Evolutionary conservation across 2,329 filamentous ascomycete genomes (phyloP), one percentile per base, ranked within the genome.

Genomic region (Trichoderma hamatum): DNA sequence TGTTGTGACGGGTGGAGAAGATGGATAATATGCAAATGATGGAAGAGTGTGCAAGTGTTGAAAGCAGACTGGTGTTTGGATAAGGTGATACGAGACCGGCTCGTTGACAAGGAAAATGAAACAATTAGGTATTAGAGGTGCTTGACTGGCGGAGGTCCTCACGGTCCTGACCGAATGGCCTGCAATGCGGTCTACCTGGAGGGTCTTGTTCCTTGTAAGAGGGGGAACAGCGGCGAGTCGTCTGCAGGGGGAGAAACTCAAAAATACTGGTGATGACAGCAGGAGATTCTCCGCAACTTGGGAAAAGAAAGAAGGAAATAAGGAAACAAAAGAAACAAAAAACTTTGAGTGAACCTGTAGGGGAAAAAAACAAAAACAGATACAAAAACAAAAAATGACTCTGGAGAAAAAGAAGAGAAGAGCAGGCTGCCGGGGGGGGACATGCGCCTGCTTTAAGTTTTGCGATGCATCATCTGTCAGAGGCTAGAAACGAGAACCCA

Each of bases 371-470:
- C 61, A 70, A 70, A 49, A 68, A 46, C 26, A 49, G 39, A 67
- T 16, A 62, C 28, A 64, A 28, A 52, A 34, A 64, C 13, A 64
- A 55, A 64, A 56, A 46, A 34, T 30, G 51, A 52, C 34, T 67
- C 72, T 70, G 73, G 68, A 69, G 54, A 74, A 66, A 64, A 49
- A 63, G 70, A 73, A 73, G 39, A 71, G 72, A 46, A 73, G 72
- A 70, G 72, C 62, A 71, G 75, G 72, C 58, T 51, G 72, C 72
- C 64, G 11, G 36, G 75, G 75, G 34, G 74, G 75, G 56, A 68
- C 72, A 75, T 76, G 73, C 74, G 73, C 74, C 73, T 76, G 71
- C 73, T 76, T 77, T 76, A 77, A 78, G 73, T 74, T 58, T 72
- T 69, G 60, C 67, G 70, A 74, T 73, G 72, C 74, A 74, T 73